Base-by-base conservation (phyloP, 2,329 filamentous ascomycete genomes). In the Niveomyces coronatus region DNA sequence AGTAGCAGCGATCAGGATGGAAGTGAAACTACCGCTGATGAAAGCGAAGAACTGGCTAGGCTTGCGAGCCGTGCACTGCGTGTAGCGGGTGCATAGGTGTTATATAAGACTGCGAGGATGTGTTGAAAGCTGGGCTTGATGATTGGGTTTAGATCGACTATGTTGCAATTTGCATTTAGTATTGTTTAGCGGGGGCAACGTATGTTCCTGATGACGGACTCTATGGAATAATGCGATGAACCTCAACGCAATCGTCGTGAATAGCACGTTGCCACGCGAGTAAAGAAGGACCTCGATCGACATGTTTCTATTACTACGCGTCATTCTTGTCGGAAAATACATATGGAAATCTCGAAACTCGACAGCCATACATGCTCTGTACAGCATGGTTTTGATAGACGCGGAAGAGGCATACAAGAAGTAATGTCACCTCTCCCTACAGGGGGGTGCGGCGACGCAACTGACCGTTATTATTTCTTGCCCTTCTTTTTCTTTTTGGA, bases 401-500 rank as follows among this genome's bases (percentile, higher is more conserved):
- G 23, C 23, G n/a, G 9, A n/a, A 9, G n/a, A 26, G 23, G 23
- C 23, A 26, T 26, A 6, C 7, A 29, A 15, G 6, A 7, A 29
- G 27, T 13, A n/a, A n/a, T n/a, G n/a, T n/a, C 13, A 26, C 23
- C 13, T 26, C 23, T 9, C 13, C 23, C 9, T 26, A 9, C 14
- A 13, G 9, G 17, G 27, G 1, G 28, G 10, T 13, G 13, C 30
- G 17, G 16, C 5, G 22, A 23, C 17, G 10, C 11, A 20, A 24
- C 27, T 19, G 9, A 18, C 7, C n/a, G 10, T 13, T 32, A 37
- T 46, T 60, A 74, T 60, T 72, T 74, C 62, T 71, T 74, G 36
- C 66, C 59, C 58, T 64, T 64, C 55, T 62, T 67, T 54, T 67
- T 70, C 58, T 70, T 71, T 56, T 68, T 69, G 48, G 65, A 70